Evolutionary conservation across 768 basidiomycete species (phyloP), one percentile per base, ranked within the genome.

Genomic region (Sutorius australiensis): DNA sequence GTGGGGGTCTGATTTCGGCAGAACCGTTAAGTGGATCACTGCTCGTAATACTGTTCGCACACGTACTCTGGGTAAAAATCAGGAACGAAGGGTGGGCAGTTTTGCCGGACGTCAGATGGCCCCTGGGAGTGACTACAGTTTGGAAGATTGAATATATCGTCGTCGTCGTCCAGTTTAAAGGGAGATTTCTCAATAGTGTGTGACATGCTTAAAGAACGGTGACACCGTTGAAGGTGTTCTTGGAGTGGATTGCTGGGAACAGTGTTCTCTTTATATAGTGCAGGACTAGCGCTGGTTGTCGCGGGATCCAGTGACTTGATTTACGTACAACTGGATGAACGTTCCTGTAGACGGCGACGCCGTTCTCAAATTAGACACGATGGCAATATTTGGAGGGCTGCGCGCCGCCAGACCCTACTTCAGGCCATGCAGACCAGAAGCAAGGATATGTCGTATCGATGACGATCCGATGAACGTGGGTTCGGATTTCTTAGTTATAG

Each of bases 41-140:
- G 38, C 19, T 36, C 19, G 16, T 13, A n/a, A 6, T 6, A 11
- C 3, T 49, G 39, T 43, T 5, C 6, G 8, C 9, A 33, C 31
- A 43, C 60, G 14, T 55, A 62, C 60, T 12, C 9, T 3, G 5
- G 3, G 44, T 17, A 12, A 43, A 7, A 5, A 50, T 46, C 16
- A 50, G 30, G 30, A 31, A 43, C 12, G 9, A n/a, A 11, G 21
- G 41, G 19, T 16, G 7, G 5, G 33, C 11, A 6, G 30, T 19
- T 24, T 39, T 56, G 54, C 17, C 8, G n/a, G 32, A 6, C 16
- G 27, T 8, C 3, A 38, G 19, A 19, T 17, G 46, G 32, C 12
- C 16, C 48, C 11, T 47, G 34, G 1, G 21, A 14, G 19, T n/a
- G 19, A 17, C 13, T 34, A 44, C 40, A 6, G 6, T 16, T 12